A percentile compares a stretch with the other conserved stretches of the same genome.
phyloP scores from a whole-genome alignment of 1,139 yeast species.

The Zygotorulaspora mrakii region DNA sequence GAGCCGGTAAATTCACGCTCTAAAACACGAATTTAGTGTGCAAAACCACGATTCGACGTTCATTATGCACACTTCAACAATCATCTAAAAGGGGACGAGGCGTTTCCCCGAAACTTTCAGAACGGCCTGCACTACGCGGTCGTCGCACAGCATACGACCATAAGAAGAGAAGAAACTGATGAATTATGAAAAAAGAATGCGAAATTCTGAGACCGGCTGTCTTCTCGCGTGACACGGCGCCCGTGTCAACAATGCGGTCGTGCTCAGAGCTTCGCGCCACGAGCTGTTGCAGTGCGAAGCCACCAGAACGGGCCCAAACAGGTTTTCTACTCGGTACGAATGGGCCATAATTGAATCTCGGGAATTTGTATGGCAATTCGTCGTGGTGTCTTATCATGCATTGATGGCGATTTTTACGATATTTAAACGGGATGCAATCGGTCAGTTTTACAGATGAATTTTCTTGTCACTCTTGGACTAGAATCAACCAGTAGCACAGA shows the following conservation, averaged over 20 bases:
- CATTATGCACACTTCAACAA: neutral
- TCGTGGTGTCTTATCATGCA: neutral
- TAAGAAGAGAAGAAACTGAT: neutral
- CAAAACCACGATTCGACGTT: neutral
- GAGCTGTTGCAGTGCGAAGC: neutral
- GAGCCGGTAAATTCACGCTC: neutral
- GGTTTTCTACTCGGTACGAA: neutral
- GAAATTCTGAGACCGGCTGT: constrained; percentile 2
- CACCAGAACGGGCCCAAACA: neutral
- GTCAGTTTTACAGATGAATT: neutral
- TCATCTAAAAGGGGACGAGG: neutral
- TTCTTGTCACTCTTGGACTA: neutral
- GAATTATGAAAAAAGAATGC: neutral
- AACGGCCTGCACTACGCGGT: neutral
- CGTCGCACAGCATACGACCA: too few species aligned
- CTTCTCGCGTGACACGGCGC: too few species aligned
- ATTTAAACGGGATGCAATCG: neutral
- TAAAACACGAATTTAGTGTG: neutral
- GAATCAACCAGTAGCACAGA: neutral
- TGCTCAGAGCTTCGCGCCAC: constrained; percentile 8
- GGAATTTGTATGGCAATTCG: neutral
- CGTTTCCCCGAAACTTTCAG: constrained; percentile 1
- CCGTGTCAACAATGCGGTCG: too few species aligned
- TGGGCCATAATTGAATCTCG: neutral
- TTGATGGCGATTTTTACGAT: neutral